phyloP scores from a whole-genome alignment of 805 yeast genomes.

The Jamesozyma piceae region DNA sequence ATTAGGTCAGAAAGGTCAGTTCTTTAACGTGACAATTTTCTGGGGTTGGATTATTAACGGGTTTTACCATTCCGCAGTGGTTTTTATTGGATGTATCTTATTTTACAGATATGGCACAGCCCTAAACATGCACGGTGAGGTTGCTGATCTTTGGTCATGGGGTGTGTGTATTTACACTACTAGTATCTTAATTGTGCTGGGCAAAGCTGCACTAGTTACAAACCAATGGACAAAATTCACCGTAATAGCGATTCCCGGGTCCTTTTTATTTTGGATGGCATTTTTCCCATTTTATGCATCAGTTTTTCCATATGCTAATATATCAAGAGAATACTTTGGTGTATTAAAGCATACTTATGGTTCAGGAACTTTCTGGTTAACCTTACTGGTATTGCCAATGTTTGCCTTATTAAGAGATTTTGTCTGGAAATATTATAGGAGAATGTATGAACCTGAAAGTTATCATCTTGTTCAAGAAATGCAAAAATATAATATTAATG shows the following conservation, averaged over 20 bases:
- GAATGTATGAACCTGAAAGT: conserved; percentile 84
- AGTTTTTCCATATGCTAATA: conserved; percentile 73
- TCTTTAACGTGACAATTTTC: conserved; percentile 82
- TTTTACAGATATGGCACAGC: conserved; percentile 63
- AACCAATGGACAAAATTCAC: conserved; percentile 95
- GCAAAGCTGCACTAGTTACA: conserved; percentile 88
- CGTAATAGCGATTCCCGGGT: conserved; percentile 88
- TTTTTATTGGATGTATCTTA: conserved; percentile 61
- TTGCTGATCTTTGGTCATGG: conserved; percentile 89
- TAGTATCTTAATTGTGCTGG: conserved; percentile 79
- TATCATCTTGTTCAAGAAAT: conserved; percentile 95
- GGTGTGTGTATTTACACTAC: conserved; percentile 86
- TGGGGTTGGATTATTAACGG: conserved; percentile 98
- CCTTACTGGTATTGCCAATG: conserved; percentile 61
- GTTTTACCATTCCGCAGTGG: conserved; percentile 82
- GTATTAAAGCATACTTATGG: conserved; percentile 69
- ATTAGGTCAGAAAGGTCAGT: conserved; percentile 79
- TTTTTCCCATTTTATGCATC: conserved; percentile 82
- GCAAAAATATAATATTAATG: conserved; percentile 89
- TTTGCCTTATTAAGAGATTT: conserved; percentile 80
- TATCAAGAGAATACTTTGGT: conserved; percentile 80
- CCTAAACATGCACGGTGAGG: conserved; percentile 49
- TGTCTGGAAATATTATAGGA: conserved; percentile 87
- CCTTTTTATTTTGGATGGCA: conserved; percentile 71
- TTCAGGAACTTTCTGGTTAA: conserved; percentile 74